Percentiles rank a stretch among this genome's conserved stretches.
Evolutionary conservation across 1,284 basidiomycete genomes (phyloP).

Genomic region (Porogramme epimiltina): DNA sequence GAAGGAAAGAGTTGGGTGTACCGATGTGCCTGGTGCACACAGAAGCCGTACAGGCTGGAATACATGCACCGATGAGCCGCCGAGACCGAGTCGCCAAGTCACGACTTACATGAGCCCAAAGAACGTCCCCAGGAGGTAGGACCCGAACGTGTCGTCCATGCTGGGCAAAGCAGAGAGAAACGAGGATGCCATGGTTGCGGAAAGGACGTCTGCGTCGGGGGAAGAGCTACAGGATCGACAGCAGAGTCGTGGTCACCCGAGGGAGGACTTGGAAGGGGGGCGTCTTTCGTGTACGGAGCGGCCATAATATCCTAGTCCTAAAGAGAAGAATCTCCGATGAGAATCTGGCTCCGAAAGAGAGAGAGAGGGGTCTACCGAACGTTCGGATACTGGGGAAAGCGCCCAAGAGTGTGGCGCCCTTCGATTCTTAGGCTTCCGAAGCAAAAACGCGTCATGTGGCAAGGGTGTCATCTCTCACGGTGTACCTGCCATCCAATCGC

Average conservation of each 20-base stretch:
- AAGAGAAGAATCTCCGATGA: not conserved
- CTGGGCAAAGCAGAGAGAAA: not conserved
- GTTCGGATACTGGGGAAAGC: too few species aligned
- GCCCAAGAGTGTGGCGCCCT: too few species aligned
- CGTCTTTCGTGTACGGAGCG: not conserved
- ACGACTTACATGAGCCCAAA: constrained; percentile 2
- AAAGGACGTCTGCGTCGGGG: not conserved
- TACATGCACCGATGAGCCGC: not conserved
- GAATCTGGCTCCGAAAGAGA: not conserved
- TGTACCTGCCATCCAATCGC: too few species aligned
- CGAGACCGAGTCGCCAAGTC: not conserved
- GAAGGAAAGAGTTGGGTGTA: constrained; percentile 1
- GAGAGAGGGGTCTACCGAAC: too few species aligned
- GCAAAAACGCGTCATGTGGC: too few species aligned
- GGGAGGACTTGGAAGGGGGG: not conserved
- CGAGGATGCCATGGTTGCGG: not conserved
- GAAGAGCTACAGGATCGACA: not conserved
- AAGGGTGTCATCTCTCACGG: too few species aligned
- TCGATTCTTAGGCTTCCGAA: too few species aligned
- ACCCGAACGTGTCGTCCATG: not conserved
- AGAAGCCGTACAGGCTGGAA: constrained; percentile 1
- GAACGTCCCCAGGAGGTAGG: constrained; percentile 5
- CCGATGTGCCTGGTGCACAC: constrained; percentile 5
- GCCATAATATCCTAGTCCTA: not conserved
- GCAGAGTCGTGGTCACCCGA: not conserved